Base-by-base conservation (phyloP, 768 basidiomycete genomes). In the Hygrocybe punicea region DNA sequence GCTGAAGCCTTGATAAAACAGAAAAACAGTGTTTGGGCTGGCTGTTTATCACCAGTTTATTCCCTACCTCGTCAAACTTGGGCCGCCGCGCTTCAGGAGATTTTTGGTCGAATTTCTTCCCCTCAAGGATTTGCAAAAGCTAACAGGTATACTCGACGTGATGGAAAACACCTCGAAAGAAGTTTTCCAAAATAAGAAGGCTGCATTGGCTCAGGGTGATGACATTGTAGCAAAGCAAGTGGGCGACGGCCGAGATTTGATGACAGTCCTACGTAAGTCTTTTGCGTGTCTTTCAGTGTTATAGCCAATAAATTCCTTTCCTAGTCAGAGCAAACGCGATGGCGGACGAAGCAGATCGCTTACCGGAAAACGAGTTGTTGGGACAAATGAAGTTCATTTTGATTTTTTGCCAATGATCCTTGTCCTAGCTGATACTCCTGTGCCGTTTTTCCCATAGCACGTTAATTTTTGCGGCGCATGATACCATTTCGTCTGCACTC, bases 161-260 rank as follows among this genome's bases (percentile, higher is more conserved):
- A 67, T 78, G 66, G 57, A 75, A 37, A 56, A 62, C 9, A 70
- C 68, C 1, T 73, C 73, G 1, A 59, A 58, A 3, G 48, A 65
- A 9, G 72, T 78, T 17, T 72, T 73, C 17, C 61, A 70, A 14
- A 59, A 61, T 21, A 78, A 76, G 66, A 75, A 71, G 57, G 51
- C 17, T 17, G 70, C 70, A 2, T 53, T 76, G 17, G 57, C 54
- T 24, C 37, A 49, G 35, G 69, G 69, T 4, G 69, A 74, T 6
- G 65, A 68, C 13, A 65, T 67, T 2, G 59, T 64, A 1, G 16
- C 60, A n/a, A 59, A 69, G n/a, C 69, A 73, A 51, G 58, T 74
- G 14, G 70, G 69, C 0, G 62, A 68, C 33, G 65, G 69, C 8
- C 71, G 69, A 36, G 71, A 72, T 46, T 64, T 73, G 52, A 65